Conservation (phyloP, 2,329 filamentous ascomycete species). For the Coleophoma cylindrospora region DNA sequence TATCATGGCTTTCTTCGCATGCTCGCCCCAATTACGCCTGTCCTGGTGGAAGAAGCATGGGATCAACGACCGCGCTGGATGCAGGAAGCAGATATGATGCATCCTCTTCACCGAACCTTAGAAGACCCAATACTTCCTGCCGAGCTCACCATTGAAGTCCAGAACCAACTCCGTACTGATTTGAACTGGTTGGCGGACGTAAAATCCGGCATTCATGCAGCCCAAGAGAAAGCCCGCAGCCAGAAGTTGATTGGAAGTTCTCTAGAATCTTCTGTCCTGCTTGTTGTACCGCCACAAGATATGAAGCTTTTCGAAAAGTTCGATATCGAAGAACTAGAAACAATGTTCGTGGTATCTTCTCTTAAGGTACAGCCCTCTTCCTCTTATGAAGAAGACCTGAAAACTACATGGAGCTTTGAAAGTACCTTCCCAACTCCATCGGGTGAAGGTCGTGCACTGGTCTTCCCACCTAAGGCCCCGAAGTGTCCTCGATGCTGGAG, state of each 20-base stretch:
- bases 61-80: conserved; percentile 66
- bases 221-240: conserved; percentile 67
- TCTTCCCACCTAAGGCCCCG: conserved; percentile 39
- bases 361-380: conserved; percentile 32
- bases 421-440: conserved; percentile 18
- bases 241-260: conserved; percentile 75
- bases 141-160: conserved; percentile 1
- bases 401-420: conserved; percentile 43
- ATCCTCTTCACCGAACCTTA: conserved; percentile 35
- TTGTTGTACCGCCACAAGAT: conserved; percentile 38
- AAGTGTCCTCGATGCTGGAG: conserved; percentile 93
- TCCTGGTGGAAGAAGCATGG: conserved; percentile 87
- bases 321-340: conserved; percentile 33
- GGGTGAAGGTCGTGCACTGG: conserved; percentile 14
- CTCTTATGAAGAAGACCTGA: conserved; percentile 3
- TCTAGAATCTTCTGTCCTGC: conserved; percentile 67
- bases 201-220: conserved; percentile 65
- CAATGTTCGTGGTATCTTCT: conserved; percentile 65
- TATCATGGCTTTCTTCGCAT: conserved; percentile 71
- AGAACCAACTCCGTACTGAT: conserved; percentile 14
- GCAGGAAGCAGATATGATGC: conserved; percentile 32
- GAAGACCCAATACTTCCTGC: conserved; percentile 12
- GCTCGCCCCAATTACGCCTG: conserved; percentile 74
- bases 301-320: conserved; percentile 21
- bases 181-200: conserved; percentile 18